Percentiles rank a stretch among this genome's conserved stretches.
Evolutionary conservation across 192 early-diverging fungal species (phyloP).

Genomic region (Dimargaris verticillata): DNA sequence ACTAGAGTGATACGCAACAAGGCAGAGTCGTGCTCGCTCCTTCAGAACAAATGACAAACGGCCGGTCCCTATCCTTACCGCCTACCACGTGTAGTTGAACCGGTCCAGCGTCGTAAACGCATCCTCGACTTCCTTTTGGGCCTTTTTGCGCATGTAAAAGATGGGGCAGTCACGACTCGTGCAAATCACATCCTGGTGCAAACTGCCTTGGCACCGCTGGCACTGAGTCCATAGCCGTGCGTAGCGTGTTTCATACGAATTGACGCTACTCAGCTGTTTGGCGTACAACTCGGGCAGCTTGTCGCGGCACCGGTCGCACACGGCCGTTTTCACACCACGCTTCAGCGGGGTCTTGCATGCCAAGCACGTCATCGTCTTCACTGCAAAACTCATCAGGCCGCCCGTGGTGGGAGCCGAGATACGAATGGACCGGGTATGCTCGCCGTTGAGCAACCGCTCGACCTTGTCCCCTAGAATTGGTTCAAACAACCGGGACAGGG

Average conservation of each 20-base stretch:
- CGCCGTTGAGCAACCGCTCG: conserved; percentile 55
- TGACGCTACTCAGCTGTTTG: conserved; percentile 51
- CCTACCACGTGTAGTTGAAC: conserved; percentile 52
- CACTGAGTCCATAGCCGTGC: conserved; percentile 94
- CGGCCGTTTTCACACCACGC: conserved; percentile 31
- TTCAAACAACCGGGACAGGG: conserved; percentile 86
- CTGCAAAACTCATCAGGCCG: conserved; percentile 86
- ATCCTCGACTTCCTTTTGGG: conserved; percentile 79
- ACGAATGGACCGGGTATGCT: conserved; percentile 63
- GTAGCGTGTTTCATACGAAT: conserved; percentile 56
- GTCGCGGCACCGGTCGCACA: conserved; percentile 63
- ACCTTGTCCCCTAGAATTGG: conserved; percentile 87
- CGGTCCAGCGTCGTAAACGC: conserved; percentile 50
- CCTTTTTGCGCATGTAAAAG: conserved; percentile 96
- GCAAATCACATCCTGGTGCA: conserved; percentile 92
- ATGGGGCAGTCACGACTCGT: conserved; percentile 93
- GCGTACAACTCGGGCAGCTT: conserved; percentile 60
- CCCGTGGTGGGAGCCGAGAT: conserved; percentile 82
- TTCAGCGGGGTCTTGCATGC: conserved; percentile 78
- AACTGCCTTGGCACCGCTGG: conserved; percentile 84
- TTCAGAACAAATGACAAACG: no score
- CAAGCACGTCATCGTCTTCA: conserved; percentile 79
- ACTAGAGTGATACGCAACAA: no score
- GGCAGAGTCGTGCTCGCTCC: no score
- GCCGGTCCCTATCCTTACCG: no score